Evolutionary conservation across 2,329 filamentous ascomycete species (phyloP), one percentile per base, ranked within the genome.

Genomic region (Lasiodiplodia theobromae): DNA sequence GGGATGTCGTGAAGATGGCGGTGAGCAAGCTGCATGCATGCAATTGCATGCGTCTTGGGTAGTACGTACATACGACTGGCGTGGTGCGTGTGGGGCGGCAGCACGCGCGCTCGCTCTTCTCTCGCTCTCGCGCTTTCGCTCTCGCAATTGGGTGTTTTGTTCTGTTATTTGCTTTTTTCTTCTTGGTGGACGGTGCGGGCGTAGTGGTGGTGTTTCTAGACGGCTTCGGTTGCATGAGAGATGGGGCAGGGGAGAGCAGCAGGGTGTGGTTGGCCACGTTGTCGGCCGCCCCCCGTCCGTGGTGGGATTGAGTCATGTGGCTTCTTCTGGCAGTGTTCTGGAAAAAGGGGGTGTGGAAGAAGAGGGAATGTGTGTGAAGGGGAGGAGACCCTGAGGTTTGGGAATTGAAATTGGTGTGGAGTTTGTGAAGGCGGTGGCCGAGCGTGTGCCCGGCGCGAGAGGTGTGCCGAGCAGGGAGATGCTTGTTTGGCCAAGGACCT

Each of bases 271-370:
- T n/a, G 11, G 54, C 34, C 54, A 38, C 54, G 54, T 40, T 57
- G 54, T 12, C 28, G 5, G 3, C 18, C 10, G 23, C 23, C 23
- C 23, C 23, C 23, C 23, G 23, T 23, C 12, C n/a, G 54, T 57
- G 31, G 16, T 34, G 54, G 25, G 52, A 11, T 18, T 40, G 54
- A 40, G 54, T 57, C 54, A 57, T 23, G 14, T 56, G 4, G 25
- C 18, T 34, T 14, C n/a, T 38, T 57, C 25, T 16, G 54, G 54
- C 18, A 57, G 25, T 37, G 31, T 57, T 57, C 54, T 57, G 54
- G 54, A 57, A 57, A 31, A 31, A 21, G 4, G 21, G 31, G 31
- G 18, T 12, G 7, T 2, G 31, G 11, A 23, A 10, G 31, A 23
- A 10, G 31, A 23, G 18, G 10, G 10, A 53, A 25, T 12, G 23